Evolutionary conservation across 495 filamentous ascomycete species (phyloP), one percentile per base, ranked within the genome.

Genomic region (Tuber microsphaerosporum): DNA sequence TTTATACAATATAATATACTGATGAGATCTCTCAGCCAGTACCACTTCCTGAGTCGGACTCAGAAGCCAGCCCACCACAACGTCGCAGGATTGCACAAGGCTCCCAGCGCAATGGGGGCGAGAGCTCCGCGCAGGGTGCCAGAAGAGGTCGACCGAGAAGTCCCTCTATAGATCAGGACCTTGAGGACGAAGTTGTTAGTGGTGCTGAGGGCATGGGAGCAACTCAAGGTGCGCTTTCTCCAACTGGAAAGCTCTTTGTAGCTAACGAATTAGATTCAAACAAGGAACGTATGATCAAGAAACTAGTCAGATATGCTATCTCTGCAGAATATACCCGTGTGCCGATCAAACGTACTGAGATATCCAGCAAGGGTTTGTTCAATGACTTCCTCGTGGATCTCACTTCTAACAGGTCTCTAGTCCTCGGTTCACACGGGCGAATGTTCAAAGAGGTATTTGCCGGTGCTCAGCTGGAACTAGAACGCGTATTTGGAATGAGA

Each of bases 221-320:
- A 19, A 37, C 19, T 42, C 73, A 79, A 31, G 70, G 77, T 79
- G 19, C 31, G 22, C 37, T 44, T 20, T 37, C 39, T 22, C 26
- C 22, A 17, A 31, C 31, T 7, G 39, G 41, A 19, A 48, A 70
- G 41, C 73, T 78, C n/a, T 70, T 70, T 65, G 56, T 65, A 31
- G 9, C 43, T 41, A 69, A 26, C 41, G 17, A 44, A 81, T 80
- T 72, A 7, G 75, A 75, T 44, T 84, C 83, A 41, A 88, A 84
- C 78, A 85, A 86, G 9, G 89, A 91, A 71, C 89, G 92, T 76
- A 86, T 94, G 80, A 89, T 93, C 44, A 97, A 97, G 84, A 97
- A 94, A 78, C 85, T 99, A 70, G 91, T 98, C 31, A 90, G 95
- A n/a, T 89, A 97, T 68, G 95, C 93, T 3, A 83, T 98, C 9